Evolutionary conservation across 2,329 filamentous ascomycete genomes (phyloP).

Genomic region (Magnaporthiopsis incrustans): DNA sequence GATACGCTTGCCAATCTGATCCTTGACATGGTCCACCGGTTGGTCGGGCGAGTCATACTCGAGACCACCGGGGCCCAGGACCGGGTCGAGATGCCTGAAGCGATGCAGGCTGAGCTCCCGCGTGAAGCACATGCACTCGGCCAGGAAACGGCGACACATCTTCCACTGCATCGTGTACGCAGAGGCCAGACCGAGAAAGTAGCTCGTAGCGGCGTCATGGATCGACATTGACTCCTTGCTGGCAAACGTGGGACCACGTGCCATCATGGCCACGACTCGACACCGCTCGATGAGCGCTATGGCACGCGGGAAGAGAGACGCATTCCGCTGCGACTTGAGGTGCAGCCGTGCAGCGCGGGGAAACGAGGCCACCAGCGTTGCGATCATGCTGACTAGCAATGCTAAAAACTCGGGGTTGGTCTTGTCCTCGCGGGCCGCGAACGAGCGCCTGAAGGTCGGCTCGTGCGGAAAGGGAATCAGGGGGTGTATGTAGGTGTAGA

Average conservation of each 20-base stretch:
- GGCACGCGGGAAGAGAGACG: conserved; percentile 59
- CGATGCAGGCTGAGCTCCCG: conserved; percentile 56
- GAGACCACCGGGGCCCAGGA: background rate
- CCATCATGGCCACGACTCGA: conserved; percentile 58
- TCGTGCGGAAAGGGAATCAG: conserved; percentile 72
- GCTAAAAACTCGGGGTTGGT: conserved; percentile 60
- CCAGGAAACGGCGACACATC: conserved; percentile 60
- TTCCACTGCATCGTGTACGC: conserved; percentile 62
- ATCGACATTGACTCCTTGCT: conserved; percentile 39
- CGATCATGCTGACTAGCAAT: conserved; percentile 67
- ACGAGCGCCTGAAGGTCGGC: conserved; percentile 64
- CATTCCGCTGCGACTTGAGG: conserved; percentile 40
- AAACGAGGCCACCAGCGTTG: conserved; percentile 65
- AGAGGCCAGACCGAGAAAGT: conserved; percentile 61
- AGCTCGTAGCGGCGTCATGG: conserved; percentile 61
- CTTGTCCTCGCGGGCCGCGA: conserved; percentile 58
- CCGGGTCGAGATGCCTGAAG: background rate
- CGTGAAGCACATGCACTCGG: conserved; percentile 63
- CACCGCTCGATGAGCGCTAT: conserved; percentile 64
- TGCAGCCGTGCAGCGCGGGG: conserved; percentile 54
- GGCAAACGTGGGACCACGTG: conserved; percentile 49
- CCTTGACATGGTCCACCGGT: conserved; percentile 61
- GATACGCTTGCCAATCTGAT: conserved; percentile 67
- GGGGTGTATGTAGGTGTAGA: conserved; percentile 76
- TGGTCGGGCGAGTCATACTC: background rate